Evolutionary conservation across 345 rosid species (phyloP), one percentile per base, ranked within the genome.

Genomic region (Populus davidiana): DNA sequence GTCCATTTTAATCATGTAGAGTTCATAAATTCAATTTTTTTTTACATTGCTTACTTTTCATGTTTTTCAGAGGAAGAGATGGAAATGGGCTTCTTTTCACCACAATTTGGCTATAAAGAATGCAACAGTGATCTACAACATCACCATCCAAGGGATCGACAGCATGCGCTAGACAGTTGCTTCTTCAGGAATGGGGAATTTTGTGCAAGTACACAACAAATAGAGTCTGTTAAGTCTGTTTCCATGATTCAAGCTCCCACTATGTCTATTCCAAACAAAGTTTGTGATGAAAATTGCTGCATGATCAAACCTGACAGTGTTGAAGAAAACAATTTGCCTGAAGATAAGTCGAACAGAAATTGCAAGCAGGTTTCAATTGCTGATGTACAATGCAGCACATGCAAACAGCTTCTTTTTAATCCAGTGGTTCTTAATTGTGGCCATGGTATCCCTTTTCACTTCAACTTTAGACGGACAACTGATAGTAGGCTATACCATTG

Each of bases 351-450:
- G 23, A 71, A 71, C 31, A 77, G 69, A 68, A 69, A 67, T 6
- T 70, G 73, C 77, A 82, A 80, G 82, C 76, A 74, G 73, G 54
- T 91, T 74, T 85, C 89, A 29, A 71, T 74, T 79, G 79, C 77
- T 17, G 95, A 91, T 83, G 85, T 86, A 77, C 87, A 84, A n/a
- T 93, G 98, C 83, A 13, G 81, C 67, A 85, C 88, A 62, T 94
- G 98, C 90, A 88, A 88, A 77, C 87, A 91, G 75, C 75, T 93
- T 73, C 90, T 90, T 21, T 79, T 86, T 69, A 86, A 67, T 72
- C 94, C 98, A 0, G 86, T 91, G 43, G 90, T 81, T 75, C 94
- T 93, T 80, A 93, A 94, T 75, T 94, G 95, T 59, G 97, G 97
- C 79, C 97, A 94, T 81, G 98, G 98, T 94, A 91, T 31, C 13